Evolutionary conservation across 164 flowering plant species (phyloP).

Genomic region (Chimonanthus praecox): DNA sequence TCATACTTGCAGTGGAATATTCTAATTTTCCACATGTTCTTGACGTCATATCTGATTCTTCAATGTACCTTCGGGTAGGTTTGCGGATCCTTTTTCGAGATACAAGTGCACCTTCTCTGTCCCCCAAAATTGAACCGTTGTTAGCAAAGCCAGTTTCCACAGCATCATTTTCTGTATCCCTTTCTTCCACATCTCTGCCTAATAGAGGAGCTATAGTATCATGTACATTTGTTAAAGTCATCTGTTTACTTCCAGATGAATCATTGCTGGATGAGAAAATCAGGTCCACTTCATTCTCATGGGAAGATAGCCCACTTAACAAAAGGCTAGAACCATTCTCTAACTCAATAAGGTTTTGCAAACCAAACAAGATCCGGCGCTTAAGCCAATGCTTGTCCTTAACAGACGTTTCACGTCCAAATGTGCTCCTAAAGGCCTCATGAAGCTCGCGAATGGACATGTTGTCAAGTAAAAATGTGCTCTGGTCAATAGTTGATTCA

Average conservation of each 20-base stretch:
- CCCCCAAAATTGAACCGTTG: conserved; percentile 13
- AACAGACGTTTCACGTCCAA: conserved; percentile 26
- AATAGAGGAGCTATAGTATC: conserved; percentile 7
- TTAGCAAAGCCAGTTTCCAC: conserved; percentile 9
- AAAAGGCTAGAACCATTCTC: conserved; percentile 26
- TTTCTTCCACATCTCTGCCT: conserved; percentile 4
- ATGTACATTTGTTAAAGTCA: conserved; percentile 2
- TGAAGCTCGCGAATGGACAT: conserved; percentile 27
- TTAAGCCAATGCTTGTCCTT: conserved; percentile 34
- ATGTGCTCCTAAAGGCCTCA: conserved; percentile 25
- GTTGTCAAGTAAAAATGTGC: conserved; percentile 21
- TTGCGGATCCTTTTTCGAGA: conserved; percentile 52
- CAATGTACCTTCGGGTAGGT: conserved; percentile 66
- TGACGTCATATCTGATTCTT: conserved; percentile 40
- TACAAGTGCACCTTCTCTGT: conserved; percentile 11
- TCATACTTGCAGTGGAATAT: conserved; percentile 10
- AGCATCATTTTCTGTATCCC: conserved; percentile 8
- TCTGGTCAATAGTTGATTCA: conserved; percentile 21
- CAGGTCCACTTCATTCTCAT: conserved; percentile 20
- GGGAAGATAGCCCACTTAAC: conserved; percentile 19
- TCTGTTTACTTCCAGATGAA: conserved; percentile 9
- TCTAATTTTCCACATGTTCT: conserved; percentile 22
- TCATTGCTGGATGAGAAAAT: conserved; percentile 11
- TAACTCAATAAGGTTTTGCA: conserved; percentile 19
- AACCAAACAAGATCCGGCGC: conserved; percentile 26